phyloP scores from a whole-genome alignment of 306 rosid genomes.

The Glycine tomentella region DNA sequence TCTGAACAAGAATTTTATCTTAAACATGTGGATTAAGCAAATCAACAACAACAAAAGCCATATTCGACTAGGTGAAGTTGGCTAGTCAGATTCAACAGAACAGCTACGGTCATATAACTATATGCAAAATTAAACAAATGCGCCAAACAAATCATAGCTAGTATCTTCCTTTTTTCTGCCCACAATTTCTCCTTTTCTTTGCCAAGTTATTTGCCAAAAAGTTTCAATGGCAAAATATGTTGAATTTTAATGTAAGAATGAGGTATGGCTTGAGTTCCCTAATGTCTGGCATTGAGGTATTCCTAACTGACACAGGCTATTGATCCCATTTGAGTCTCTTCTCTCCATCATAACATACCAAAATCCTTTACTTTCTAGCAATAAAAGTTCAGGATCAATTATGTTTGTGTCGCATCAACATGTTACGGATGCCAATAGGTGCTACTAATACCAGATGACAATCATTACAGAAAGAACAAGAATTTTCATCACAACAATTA shows the following conservation, averaged over 20 bases:
- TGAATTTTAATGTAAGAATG: background rate
- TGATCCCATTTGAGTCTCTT: background rate
- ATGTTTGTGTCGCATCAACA: background rate
- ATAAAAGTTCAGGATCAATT: background rate
- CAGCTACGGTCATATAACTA: background rate
- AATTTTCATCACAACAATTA: background rate
- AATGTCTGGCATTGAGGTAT: background rate
- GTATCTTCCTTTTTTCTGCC: background rate
- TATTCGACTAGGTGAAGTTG: background rate
- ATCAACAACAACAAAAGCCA: background rate
- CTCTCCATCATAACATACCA: background rate
- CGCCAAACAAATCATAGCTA: slow-evolving; percentile 23
- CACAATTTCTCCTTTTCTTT: background rate
- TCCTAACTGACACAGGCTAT: background rate
- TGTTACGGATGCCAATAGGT: background rate
- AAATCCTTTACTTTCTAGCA: background rate
- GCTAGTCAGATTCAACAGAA: background rate
- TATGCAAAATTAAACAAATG: slow-evolving; percentile 15
- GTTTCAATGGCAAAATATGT: slow-evolving; percentile 17
- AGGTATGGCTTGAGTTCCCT: background rate
- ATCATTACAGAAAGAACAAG: slow-evolving; percentile 5
- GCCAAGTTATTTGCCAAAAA: background rate
- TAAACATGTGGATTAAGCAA: background rate
- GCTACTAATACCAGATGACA: background rate
- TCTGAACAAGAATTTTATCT: slow-evolving; percentile 7